Evolutionary conservation across 1,139 yeast species (phyloP).

Genomic region (Magnusiomyces sp.): DNA sequence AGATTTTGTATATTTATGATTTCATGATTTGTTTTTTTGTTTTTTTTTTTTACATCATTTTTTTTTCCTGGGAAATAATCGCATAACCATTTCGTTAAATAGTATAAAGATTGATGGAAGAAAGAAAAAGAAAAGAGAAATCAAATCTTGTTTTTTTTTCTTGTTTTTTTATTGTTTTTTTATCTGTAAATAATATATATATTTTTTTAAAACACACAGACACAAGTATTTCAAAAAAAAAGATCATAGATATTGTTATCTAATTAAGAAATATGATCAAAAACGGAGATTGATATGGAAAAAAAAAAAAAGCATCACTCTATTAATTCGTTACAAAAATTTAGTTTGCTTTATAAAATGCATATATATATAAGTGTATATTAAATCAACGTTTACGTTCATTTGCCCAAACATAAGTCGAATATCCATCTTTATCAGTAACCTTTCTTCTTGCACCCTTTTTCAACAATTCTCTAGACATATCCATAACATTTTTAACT

Average conservation of each 20-base stretch:
- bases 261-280: too few relatives aligned
- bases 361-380: too few relatives aligned
- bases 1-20: background rate
- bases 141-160: background rate
- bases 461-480: slow-evolving; percentile 81
- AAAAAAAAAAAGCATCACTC: too few relatives aligned
- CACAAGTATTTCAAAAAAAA: background rate
- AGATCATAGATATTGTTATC: background rate
- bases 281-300: too few relatives aligned
- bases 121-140: background rate
- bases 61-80: background rate
- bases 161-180: background rate
- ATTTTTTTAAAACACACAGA: background rate
- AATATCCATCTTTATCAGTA: slow-evolving; percentile 47
- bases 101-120: background rate
- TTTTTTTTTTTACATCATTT: background rate
- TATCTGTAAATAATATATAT: background rate
- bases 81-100: background rate
- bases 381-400: slow-evolving; percentile 4
- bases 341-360: too few relatives aligned
- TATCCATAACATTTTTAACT: slow-evolving; percentile 65
- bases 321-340: too few relatives aligned
- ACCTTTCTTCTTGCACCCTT: slow-evolving; percentile 79
- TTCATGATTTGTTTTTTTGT: too few relatives aligned
- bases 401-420: slow-evolving; percentile 17